Conservation (phyloP, 257 asterid genomes). For the Nicotiana noctiflora region DNA sequence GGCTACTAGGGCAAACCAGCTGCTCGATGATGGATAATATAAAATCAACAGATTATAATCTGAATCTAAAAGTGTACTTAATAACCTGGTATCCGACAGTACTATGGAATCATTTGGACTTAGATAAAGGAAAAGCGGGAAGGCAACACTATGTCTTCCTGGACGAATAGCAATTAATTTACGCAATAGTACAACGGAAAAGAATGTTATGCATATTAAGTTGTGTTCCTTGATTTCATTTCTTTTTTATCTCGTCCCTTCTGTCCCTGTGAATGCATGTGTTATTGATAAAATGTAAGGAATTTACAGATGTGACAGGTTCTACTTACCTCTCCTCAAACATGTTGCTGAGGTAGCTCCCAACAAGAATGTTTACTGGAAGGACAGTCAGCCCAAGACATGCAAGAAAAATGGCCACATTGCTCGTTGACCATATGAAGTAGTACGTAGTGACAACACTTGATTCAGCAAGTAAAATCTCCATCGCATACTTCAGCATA, state of each 20-base stretch:
- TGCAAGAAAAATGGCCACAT: conserved; percentile 79
- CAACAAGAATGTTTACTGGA: conserved; percentile 75
- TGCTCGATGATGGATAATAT: not conserved
- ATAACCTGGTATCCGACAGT: not conserved
- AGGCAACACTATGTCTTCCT: not conserved
- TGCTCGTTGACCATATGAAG: conserved; percentile 79
- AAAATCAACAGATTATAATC: not conserved
- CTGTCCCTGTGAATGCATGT: not conserved
- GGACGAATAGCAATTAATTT: not conserved
- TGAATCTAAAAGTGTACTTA: not conserved
- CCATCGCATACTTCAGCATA: conserved; percentile 97
- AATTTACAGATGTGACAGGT: not conserved
- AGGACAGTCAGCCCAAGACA: conserved; percentile 89
- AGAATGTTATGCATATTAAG: not conserved
- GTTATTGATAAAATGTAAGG: not conserved
- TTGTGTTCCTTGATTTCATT: not conserved
- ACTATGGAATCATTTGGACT: not conserved
- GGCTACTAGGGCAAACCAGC: not conserved
- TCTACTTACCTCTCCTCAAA: conserved; percentile 79
- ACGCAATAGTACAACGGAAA: not conserved
- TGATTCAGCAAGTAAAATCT: conserved; percentile 88
- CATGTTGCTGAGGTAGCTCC: conserved; percentile 91
- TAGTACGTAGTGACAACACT: conserved; percentile 87
- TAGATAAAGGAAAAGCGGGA: not conserved
- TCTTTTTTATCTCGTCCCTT: not conserved